phyloP scores from a whole-genome alignment of 1,139 yeast genomes.

The Nakaseomyces glabratus region DNA sequence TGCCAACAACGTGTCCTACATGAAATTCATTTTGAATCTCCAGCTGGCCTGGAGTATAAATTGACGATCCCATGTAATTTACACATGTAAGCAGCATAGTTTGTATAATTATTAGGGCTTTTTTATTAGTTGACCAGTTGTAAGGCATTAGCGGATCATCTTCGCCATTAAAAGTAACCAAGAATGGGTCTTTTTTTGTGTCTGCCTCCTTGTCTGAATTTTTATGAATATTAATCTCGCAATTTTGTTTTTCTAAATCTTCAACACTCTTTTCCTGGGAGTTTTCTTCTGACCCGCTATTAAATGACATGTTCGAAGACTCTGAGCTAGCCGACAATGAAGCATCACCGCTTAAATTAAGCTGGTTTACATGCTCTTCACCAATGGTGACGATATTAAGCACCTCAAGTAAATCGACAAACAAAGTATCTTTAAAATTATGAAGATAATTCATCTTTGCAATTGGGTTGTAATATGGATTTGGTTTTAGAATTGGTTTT shows the following conservation, averaged over 20 bases:
- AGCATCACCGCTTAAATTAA: no score
- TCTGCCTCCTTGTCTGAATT: background rate
- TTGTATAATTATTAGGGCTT: slow-evolving; percentile 35
- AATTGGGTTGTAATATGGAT: no score
- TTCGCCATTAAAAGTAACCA: slow-evolving; percentile 18
- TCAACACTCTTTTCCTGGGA: background rate
- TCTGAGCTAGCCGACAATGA: background rate
- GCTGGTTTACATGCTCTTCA: background rate
- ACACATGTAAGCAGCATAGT: slow-evolving; percentile 42
- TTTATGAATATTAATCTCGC: background rate
- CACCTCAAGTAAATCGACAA: slow-evolving; percentile 7
- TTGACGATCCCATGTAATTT: slow-evolving; percentile 55
- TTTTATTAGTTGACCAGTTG: slow-evolving; percentile 43
- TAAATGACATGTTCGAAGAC: background rate
- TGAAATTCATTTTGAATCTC: slow-evolving; percentile 15
- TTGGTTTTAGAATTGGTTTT: no score
- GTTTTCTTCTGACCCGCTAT: background rate
- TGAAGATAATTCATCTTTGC: slow-evolving; percentile 1
- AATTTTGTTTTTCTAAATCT: background rate
- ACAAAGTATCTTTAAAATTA: slow-evolving; percentile 4
- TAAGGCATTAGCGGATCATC: slow-evolving; percentile 51
- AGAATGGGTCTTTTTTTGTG: slow-evolving; percentile 11
- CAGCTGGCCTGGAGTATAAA: slow-evolving; percentile 46
- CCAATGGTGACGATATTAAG: slow-evolving; percentile 5
- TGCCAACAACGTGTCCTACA: slow-evolving; percentile 19